Conservation (phyloP, 495 filamentous ascomycete genomes). For the Lasiosphaeria ovina region DNA sequence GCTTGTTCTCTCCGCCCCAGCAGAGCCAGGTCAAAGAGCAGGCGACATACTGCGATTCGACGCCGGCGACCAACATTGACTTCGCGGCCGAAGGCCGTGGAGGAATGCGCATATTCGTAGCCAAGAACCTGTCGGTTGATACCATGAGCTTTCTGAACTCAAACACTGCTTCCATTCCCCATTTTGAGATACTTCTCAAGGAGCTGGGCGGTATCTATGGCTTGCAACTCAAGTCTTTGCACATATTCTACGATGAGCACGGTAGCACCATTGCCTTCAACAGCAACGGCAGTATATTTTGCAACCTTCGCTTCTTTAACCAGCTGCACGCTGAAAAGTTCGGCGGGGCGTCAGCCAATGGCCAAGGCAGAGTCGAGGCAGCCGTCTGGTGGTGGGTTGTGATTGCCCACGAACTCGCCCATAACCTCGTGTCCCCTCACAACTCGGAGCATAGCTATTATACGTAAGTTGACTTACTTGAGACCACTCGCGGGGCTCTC, state of each 20-base stretch:
- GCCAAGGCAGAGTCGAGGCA: conserved; percentile 57
- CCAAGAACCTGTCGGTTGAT: conserved; percentile 49
- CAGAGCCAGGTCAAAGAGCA: conserved; percentile 78
- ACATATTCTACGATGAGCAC: conserved; percentile 81
- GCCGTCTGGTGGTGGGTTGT: conserved; percentile 89
- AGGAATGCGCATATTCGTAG: conserved; percentile 71
- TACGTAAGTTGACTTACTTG: conserved; percentile 50
- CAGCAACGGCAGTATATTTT: conserved; percentile 78
- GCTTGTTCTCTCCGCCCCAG: conserved; percentile 66
- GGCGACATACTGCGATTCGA: conserved; percentile 83
- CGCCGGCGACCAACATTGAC: conserved; percentile 73
- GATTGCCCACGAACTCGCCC: conserved; percentile 88
- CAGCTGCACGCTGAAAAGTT: conserved; percentile 62
- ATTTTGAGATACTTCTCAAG: conserved; percentile 68
- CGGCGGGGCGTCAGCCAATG: conserved; percentile 15
- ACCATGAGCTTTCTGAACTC: conserved; percentile 57
- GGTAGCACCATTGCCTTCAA: conserved; percentile 94
- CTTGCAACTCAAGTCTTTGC: conserved; percentile 58
- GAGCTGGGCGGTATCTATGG: conserved; percentile 70
- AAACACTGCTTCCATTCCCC: conserved; percentile 61
- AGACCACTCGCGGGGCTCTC: no score
- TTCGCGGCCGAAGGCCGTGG: conserved; percentile 68
- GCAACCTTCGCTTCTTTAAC: conserved; percentile 85
- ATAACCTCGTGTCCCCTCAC: conserved; percentile 82
- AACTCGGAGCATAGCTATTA: conserved; percentile 83